Conservation (phyloP, 495 filamentous ascomycete species). For the Trypethelium eluteriae region DNA sequence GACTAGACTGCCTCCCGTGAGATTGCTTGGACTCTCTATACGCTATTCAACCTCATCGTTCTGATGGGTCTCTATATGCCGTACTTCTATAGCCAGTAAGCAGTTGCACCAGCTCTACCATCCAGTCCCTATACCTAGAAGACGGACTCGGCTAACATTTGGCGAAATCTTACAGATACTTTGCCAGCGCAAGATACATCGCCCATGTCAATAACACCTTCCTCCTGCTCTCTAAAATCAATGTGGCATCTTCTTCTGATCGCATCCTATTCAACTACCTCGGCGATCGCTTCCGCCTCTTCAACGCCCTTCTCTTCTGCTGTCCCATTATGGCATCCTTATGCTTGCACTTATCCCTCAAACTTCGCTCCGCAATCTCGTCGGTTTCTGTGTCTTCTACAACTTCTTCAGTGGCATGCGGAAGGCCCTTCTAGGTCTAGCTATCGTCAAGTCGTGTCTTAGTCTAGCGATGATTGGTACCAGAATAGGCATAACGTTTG, state of each 20-base stretch:
- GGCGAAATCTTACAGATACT: constrained; percentile 31
- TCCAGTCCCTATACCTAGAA: not conserved
- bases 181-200: constrained; percentile 46
- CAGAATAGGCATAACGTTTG: not conserved
- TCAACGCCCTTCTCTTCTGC: constrained; percentile 40
- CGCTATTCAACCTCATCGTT: constrained; percentile 19
- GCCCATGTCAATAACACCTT: constrained; percentile 46
- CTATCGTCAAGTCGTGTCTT: not conserved
- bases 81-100: constrained; percentile 36
- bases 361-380: constrained; percentile 35
- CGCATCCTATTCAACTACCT: constrained; percentile 50
- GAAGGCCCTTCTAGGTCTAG: not conserved
- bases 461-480: not conserved
- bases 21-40: constrained; percentile 22
- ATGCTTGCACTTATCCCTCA: constrained; percentile 39
- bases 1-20: constrained; percentile 30
- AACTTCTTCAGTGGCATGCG: constrained; percentile 38
- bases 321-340: constrained; percentile 35
- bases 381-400: constrained; percentile 33
- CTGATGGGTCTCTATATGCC: constrained; percentile 38
- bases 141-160: not conserved
- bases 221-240: constrained; percentile 30
- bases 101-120: constrained; percentile 29
- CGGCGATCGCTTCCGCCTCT: constrained; percentile 46
- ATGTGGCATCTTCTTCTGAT: constrained; percentile 45